A percentile compares a stretch with the other conserved stretches of the same genome.
phyloP scores from a whole-genome alignment of 805 yeast species.

The Sugiyamaella lignohabitans region DNA sequence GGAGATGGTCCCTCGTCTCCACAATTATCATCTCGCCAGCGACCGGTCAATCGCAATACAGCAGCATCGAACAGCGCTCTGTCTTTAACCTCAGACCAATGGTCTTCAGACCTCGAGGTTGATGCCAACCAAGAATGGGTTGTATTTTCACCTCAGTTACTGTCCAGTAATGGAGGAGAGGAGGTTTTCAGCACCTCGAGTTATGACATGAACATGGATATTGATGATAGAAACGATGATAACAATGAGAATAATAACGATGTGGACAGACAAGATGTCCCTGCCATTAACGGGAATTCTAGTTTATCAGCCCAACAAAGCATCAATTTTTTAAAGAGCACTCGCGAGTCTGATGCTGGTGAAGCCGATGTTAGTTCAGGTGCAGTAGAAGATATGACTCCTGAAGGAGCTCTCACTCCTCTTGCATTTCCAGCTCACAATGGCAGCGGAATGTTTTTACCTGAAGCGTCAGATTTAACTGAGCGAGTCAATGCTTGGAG shows the following conservation, averaged over 20 bases:
- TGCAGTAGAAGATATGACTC: slow-evolving; percentile 1
- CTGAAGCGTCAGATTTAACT: slow-evolving; percentile 26
- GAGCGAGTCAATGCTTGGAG: slow-evolving; percentile 38
- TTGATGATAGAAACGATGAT: slow-evolving; percentile 2
- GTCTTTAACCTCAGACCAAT: neutral
- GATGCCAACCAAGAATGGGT: slow-evolving; percentile 33
- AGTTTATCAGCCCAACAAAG: neutral
- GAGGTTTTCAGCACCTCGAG: no score
- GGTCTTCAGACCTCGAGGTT: neutral
- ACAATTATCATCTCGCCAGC: neutral
- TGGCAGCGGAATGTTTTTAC: slow-evolving; percentile 30
- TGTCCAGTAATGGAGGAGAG: slow-evolving; percentile 4
- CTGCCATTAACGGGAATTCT: neutral
- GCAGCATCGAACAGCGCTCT: slow-evolving; percentile 1
- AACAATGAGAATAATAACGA: slow-evolving; percentile 1
- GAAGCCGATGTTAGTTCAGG: neutral
- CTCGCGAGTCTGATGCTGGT: neutral
- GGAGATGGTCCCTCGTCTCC: no score
- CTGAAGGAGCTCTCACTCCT: slow-evolving; percentile 20
- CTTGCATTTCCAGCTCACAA: slow-evolving; percentile 32
- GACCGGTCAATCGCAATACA: neutral
- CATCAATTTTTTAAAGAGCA: neutral
- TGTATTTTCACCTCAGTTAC: slow-evolving; percentile 31
- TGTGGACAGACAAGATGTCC: neutral
- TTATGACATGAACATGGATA: no score